A percentile compares a stretch with the other conserved stretches of the same genome.
Evolutionary conservation across 345 rosid genomes (phyloP).

Genomic region (Ailanthus altissimus): DNA sequence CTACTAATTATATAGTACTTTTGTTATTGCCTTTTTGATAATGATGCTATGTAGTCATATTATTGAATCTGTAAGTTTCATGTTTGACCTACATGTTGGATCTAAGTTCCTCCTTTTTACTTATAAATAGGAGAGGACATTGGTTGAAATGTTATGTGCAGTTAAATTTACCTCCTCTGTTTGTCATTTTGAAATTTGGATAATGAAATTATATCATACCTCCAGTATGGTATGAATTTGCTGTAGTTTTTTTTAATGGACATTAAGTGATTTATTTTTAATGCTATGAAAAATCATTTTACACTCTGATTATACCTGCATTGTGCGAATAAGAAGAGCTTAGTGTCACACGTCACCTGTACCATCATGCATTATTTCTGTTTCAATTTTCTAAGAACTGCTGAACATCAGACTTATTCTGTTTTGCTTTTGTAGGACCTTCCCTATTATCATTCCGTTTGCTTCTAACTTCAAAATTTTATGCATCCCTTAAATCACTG

Average conservation of each 20-base stretch:
- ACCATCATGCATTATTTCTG: background rate
- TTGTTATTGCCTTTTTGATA: background rate
- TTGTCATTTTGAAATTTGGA: background rate
- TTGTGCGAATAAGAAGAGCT: background rate
- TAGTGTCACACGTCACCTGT: background rate
- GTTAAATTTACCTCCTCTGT: background rate
- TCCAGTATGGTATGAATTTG: background rate
- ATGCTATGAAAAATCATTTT: too few species aligned
- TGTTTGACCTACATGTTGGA: background rate
- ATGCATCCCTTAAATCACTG: background rate
- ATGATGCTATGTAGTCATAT: background rate
- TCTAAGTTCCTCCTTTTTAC: background rate
- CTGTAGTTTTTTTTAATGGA: background rate
- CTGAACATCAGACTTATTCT: background rate
- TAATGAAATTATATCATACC: background rate
- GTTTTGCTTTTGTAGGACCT: background rate
- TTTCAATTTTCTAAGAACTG: conserved; percentile 4
- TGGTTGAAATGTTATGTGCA: background rate
- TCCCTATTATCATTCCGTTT: background rate
- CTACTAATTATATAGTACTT: background rate
- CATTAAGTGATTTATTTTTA: background rate
- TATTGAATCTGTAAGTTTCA: background rate
- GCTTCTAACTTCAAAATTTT: background rate
- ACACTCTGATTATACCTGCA: background rate
- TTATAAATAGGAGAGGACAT: background rate